phyloP scores from a whole-genome alignment of 2,329 filamentous ascomycete genomes.

The Clonostachys sp. region DNA sequence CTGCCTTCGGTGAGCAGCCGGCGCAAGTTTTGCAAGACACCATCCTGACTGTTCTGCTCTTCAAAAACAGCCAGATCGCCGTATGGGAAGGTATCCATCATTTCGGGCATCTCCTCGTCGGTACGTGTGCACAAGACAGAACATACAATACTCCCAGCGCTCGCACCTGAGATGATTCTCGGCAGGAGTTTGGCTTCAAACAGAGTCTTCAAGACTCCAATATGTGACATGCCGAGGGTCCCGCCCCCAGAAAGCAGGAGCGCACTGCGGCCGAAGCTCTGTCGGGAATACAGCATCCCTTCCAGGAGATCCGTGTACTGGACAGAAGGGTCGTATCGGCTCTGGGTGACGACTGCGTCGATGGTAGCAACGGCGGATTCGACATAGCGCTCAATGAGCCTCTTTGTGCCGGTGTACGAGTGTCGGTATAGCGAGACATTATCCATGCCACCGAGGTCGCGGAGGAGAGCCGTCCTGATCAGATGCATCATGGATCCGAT shows the following conservation, averaged over 20 bases:
- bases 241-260: constrained; percentile 80
- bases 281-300: constrained; percentile 65
- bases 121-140: constrained; percentile 74
- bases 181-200: constrained; percentile 73
- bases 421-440: constrained; percentile 78
- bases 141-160: constrained; percentile 82
- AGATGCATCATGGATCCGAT: constrained; percentile 74
- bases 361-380: constrained; percentile 74
- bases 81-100: constrained; percentile 68
- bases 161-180: constrained; percentile 82
- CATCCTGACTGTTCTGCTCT: constrained; percentile 51
- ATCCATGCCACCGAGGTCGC: constrained; percentile 82
- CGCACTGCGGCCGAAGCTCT: constrained; percentile 81
- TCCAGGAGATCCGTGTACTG: constrained; percentile 60
- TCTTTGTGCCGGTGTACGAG: constrained; percentile 81
- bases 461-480: constrained; percentile 73
- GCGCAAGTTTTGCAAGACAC: constrained; percentile 63
- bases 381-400: constrained; percentile 82
- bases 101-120: constrained; percentile 69
- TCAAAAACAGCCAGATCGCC: constrained; percentile 82
- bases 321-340: constrained; percentile 45
- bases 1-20: constrained; percentile 77
- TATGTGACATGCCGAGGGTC: constrained; percentile 89
- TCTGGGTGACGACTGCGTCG: constrained; percentile 61
- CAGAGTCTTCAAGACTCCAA: constrained; percentile 79